Evolutionary conservation across 2,329 filamentous ascomycete species (phyloP), one percentile per base, ranked within the genome.

Genomic region (Ramularia endophylla): DNA sequence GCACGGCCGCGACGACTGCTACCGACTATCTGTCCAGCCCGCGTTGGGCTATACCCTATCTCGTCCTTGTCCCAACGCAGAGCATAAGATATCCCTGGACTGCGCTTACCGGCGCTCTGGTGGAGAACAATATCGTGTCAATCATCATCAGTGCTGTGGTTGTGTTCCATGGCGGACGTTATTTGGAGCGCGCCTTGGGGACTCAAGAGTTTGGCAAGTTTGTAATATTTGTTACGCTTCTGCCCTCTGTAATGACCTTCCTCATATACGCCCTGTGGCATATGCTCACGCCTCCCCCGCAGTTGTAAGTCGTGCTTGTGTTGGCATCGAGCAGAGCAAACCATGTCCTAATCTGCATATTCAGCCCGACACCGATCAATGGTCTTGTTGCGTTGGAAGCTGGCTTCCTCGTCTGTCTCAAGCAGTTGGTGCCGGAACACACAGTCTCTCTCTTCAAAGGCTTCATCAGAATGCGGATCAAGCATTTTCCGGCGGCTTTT

Each of bases 371-470:
- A 33, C 83, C 85, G 50, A 86, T 97, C 59, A 86, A 85, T 54
- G 92, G 92, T 54, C 89, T 88, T 41, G 83, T 95, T 50, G 81
- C 89, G 12, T 73, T 95, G 43, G 90, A 95, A 65, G 88, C 92
- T 34, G 83, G 85, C 47, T 97, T 97, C 70, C 84, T 98, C 47
- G 87, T 97, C 56, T 87, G 90, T 40, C 95, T 97, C 68, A 97
- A 94, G 68, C 92, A 98, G 67, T 85, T 98, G 36, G 85, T 97
- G 27, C 92, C 92, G 16, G 89, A 95, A 48, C 92, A 98, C 65
- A 98, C 92, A 8, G 90, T 97, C 39, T 92, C 90, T 4, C 78
- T 98, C 44, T 90, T 95, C 70, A 84, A 85, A 51, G 88, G 88
- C 50, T 70, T 95, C 47, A 64, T 97, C 44, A 94, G 92, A 46